phyloP scores from a whole-genome alignment of 148 eudicot species.

The Persicaria maculosa region DNA sequence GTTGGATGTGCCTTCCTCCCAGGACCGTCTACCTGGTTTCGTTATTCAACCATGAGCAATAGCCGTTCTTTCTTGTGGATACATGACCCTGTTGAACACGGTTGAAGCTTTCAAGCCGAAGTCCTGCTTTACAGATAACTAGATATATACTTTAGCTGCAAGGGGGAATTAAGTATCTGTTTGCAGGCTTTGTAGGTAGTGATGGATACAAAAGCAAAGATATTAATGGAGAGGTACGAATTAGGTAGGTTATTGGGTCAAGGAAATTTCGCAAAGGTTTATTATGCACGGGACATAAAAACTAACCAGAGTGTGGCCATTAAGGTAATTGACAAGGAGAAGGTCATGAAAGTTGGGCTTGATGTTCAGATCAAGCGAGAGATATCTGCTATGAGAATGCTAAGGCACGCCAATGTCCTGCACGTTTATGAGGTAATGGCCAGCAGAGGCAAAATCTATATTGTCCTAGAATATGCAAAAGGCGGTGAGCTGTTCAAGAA shows the following conservation, averaged over 20 bases:
- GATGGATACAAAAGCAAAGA: conserved; percentile 22
- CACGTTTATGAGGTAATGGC: conserved; percentile 70
- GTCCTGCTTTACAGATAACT: not conserved
- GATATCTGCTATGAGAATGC: conserved; percentile 42
- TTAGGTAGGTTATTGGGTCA: conserved; percentile 40
- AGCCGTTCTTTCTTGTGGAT: conserved; percentile 5
- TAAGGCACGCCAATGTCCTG: conserved; percentile 47
- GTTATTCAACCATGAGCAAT: not conserved
- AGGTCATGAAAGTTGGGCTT: conserved; percentile 34
- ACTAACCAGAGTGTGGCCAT: conserved; percentile 41
- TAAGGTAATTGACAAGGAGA: conserved; percentile 41
- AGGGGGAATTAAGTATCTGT: not conserved
- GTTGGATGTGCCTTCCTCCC: not conserved
- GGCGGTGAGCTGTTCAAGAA: conserved; percentile 53
- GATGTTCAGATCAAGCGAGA: conserved; percentile 53
- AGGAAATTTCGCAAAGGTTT: conserved; percentile 62
- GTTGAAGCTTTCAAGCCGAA: not conserved
- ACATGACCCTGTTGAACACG: conserved; percentile 15
- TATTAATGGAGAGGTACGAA: conserved; percentile 40
- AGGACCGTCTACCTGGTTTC: not conserved
- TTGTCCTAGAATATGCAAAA: conserved; percentile 45
- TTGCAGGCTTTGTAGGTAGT: not conserved
- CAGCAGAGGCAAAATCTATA: conserved; percentile 34
- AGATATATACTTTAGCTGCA: not conserved
- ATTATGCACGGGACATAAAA: conserved; percentile 21